Base-by-base conservation (phyloP, 257 asterid species). In the Nicotiana tomentosiformis region DNA sequence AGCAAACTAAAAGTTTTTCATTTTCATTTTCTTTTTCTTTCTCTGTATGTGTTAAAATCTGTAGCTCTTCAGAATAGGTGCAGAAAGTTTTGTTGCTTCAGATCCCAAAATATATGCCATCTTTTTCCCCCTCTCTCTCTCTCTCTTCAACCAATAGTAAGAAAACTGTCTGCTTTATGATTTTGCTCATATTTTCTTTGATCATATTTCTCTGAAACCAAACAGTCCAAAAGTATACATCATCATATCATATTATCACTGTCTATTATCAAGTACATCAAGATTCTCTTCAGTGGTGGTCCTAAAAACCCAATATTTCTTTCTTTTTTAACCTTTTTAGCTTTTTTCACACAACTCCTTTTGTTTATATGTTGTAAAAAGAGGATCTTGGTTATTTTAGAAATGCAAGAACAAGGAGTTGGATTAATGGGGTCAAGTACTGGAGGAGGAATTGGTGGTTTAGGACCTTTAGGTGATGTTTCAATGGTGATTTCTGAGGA, bases 41-140 rank as follows among this genome's bases (percentile, higher is more conserved):
- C 84, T 81, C 66, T 77, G 16, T 84, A 77, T 88, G 90, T 87
- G 91, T 86, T 81, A 86, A 84, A 81, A 82, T 87, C 88, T 88
- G 88, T 86, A 84, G 72, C 87, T 78, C 74, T 85, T 83, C 88
- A 83, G 84, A 68, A 85, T 82, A 78, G 91, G 87, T 87, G 46
- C 91, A 91, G 91, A 92, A 92, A 91, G 94, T 91, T 82, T 46
- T 86, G 88, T 77, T 84, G 90, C 86, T 91, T 84, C 90, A 90
- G 89, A 92, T 91, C 94, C 97, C 94, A 85, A 91, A 86, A 86
- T 84, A 82, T 81, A 9, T 43, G 12, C 51, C 12, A 9, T 43
- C 51, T 43, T 43, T 43, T 43, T 43, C 51, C 7, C 0, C 7
- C 0, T 7, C 0, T 7, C 51, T 43, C 51, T 43, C 51, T 37